A percentile compares a stretch with the other conserved stretches of the same genome.
These are phyloP conservation scores for Anisodus tanguticus DNA, from an alignment of 257 asterid species.

Conservation along the genomic window DNA sequence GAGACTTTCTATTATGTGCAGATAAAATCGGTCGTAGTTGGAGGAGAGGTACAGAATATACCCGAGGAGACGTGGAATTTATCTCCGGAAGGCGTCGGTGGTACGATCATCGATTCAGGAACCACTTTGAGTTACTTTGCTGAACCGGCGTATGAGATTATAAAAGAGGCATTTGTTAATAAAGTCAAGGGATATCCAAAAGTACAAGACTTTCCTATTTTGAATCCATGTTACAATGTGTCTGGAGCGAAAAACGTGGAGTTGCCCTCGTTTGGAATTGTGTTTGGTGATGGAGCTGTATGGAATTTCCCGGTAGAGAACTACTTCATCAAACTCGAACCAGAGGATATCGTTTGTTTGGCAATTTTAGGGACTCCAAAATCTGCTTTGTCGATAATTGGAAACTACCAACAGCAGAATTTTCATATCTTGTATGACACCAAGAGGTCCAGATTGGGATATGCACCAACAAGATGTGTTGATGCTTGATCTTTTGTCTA, in stretches of 20 bases:
- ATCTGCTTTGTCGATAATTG: constrained; percentile 78
- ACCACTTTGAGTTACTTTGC: constrained; percentile 82
- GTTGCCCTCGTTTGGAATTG: constrained; percentile 75
- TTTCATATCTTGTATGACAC: constrained; percentile 80
- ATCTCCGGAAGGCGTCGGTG: constrained; percentile 66
- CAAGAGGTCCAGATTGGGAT: constrained; percentile 78
- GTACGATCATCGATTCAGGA: constrained; percentile 88
- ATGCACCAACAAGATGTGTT: constrained; percentile 74
- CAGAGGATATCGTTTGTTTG: constrained; percentile 75
- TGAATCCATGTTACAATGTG: constrained; percentile 84
- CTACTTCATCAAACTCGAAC: constrained; percentile 74
- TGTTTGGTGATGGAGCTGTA: constrained; percentile 75
- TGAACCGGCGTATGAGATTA: constrained; percentile 71
- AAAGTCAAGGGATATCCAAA: constrained; percentile 57
- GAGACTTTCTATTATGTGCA: constrained; percentile 84
- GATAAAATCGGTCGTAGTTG: constrained; percentile 67
- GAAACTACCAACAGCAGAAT: constrained; percentile 94
- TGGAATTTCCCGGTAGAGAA: constrained; percentile 92
- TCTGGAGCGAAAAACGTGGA: constrained; percentile 54
- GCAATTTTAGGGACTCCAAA: constrained; percentile 82
- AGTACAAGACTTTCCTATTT: constrained; percentile 65
- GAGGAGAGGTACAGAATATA: constrained; percentile 66
- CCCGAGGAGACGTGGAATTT: constrained; percentile 68
- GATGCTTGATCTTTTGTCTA: constrained; percentile 43
- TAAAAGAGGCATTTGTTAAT: constrained; percentile 63